Evolutionary conservation across 352 stramenopile species (phyloP), one percentile per base, ranked within the genome.

Genomic region (Globisporangium okanoganense): DNA sequence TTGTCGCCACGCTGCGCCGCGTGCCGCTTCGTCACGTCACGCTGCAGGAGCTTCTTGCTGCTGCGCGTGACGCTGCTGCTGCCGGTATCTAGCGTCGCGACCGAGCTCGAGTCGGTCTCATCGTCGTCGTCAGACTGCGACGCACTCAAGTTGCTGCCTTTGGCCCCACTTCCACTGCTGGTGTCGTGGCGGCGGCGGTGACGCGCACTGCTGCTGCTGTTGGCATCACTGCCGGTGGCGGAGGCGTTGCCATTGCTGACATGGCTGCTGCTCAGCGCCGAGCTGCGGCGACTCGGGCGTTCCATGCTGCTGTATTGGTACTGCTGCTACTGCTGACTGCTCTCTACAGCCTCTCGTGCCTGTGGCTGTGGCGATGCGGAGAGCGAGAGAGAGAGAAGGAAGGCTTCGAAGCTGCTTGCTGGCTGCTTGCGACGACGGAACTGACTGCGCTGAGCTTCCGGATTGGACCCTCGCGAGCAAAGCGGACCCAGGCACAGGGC

Each of bases 81-180:
- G 44, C 62, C 56, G 20, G 61, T 60, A 35, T 66, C 62, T 54
- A 43, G 56, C 38, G 44, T 43, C 33, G 63, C 65, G 35, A 71
- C 62, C 5, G 74, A 75, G 55, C 77, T 88, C 36, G 75, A 78
- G 62, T 90, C 79, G 18, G 79, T 86, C 44, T 88, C 82, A 36
- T 65, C 74, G 40, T 68, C 79, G 40, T 72, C 79, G 58, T 91
- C 79, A 14, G 82, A 90, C 48, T 65, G 72, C 60, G 72, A 80
- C 41, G 70, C 71, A 16, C 61, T 61, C 36, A 48, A 51, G 22
- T 45, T 40, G 58, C 58, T 41, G 65, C 61, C 52, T 60, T 69
- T 55, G 27, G n/a, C n/a, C n/a, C n/a, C n/a, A n/a, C n/a, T n/a
- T n/a, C 47, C 27, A 6, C 65, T 60, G 49, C 61, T 29, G 68